Conservation (phyloP, 1,139 yeast genomes). For the Nakaseomyces uthaithaninus region DNA sequence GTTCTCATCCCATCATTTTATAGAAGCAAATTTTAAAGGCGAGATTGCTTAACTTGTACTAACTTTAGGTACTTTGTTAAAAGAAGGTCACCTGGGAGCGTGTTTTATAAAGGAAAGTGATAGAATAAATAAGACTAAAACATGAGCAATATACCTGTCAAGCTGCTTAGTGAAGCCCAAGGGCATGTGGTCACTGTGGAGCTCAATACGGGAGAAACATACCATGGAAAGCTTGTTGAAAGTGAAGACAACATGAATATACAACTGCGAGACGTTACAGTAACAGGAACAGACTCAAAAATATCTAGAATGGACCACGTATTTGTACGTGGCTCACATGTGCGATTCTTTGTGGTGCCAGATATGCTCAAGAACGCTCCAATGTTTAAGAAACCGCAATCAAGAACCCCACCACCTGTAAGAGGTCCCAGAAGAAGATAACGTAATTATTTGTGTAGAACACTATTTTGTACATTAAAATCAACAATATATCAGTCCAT, state of each 20-base stretch:
- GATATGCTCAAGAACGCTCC: conserved; percentile 86
- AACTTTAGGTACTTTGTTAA: no score
- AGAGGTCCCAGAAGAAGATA: conserved; percentile 48
- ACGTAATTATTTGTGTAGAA: no score
- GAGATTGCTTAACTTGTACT: no score
- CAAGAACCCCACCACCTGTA: conserved; percentile 62
- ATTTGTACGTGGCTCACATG: conserved; percentile 85
- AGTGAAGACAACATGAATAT: conserved; percentile 88
- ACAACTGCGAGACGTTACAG: conserved; percentile 73
- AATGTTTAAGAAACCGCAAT: conserved; percentile 56
- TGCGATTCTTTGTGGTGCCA: conserved; percentile 77
- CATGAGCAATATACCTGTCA: conserved; percentile 59
- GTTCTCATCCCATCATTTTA: no score
- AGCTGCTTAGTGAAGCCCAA: conserved; percentile 78
- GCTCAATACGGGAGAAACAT: conserved; percentile 75
- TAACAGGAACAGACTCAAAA: conserved; percentile 68
- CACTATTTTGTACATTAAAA: no score
- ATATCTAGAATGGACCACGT: conserved; percentile 77
- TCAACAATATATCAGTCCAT: no score
- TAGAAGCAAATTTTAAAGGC: no score
- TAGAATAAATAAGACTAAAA: neutral
- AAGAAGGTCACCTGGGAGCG: no score
- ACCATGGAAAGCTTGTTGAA: conserved; percentile 77
- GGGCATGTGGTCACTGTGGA: conserved; percentile 85
- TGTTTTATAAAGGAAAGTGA: no score